Evolutionary conservation across 106 monocot species (phyloP), one percentile per base, ranked within the genome.

Genomic region (Dendrobium huoshanense): DNA sequence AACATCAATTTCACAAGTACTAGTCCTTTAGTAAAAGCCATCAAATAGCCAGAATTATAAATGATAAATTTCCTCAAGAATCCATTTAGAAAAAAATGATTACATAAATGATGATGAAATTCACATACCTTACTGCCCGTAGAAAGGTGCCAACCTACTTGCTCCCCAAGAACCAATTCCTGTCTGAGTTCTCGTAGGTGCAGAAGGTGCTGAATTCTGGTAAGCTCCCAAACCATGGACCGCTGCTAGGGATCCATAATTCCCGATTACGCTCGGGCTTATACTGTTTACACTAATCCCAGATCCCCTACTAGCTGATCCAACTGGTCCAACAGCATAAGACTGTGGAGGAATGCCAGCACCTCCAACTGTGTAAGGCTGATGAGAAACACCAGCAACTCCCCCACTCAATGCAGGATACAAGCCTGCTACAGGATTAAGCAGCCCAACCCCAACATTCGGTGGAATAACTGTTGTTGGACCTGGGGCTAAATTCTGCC

Each of bases 181-280:
- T 41, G 84, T 20, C 42, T 77, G 85, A 24, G 77, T 47, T 27
- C 55, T 84, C 77, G 72, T 79, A 22, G 44, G 45, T 33, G 78
- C 7, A 68, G 61, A 70, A 31, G 47, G 7, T 7, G 41, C 16
- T 58, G 86, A 78, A 25, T 64, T 81, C 81, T 90, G 87, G 43
- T 83, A 86, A 77, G 81, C 82, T 9, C 88, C 90, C 47, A 85
- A 72, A 5, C 83, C 88, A 51, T 84, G 90, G 59, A 90, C 40
- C 37, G 83, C 85, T 9, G 80, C 77, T 20, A 77, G 86, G 0
- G 88, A 88, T n/a, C 76, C 73, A 77, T 90, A 88, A 56, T 45
- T 84, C 20, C 86, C 87, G 29, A 88, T 88, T 19, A 80, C 77
- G 80, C 88, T 86, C 2, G 90, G 86, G 67, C 86, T 85, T 20